A percentile compares a stretch with the other conserved stretches of the same genome.
These are phyloP conservation scores for Trypanosoma melophagium DNA, from an alignment of 208 protist genomes.

Conservation along the genomic window DNA sequence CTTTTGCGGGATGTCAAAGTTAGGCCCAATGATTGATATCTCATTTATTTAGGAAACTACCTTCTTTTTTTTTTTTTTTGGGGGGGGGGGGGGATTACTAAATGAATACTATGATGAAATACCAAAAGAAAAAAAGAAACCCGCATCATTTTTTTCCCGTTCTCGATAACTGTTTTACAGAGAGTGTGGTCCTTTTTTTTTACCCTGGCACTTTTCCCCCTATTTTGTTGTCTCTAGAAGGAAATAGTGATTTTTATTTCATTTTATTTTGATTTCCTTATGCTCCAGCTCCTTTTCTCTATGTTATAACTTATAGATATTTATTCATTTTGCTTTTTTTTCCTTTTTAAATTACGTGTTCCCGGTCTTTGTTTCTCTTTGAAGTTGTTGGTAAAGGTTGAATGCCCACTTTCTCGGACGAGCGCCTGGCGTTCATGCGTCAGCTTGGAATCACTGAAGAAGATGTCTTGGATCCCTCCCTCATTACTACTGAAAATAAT, in stretches of 20 bases:
- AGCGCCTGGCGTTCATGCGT: slow-evolving; percentile 75
- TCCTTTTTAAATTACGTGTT: not conserved
- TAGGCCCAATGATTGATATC: too few species aligned
- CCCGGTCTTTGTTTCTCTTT: slow-evolving; percentile 19
- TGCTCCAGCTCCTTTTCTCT: too few species aligned
- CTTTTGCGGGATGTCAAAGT: too few species aligned
- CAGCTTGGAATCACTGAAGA: slow-evolving; percentile 71
- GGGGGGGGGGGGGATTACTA: not conserved
- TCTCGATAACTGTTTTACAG: not conserved
- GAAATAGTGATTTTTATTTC: too few species aligned
- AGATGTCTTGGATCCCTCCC: slow-evolving; percentile 59
- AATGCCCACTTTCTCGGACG: slow-evolving; percentile 28
- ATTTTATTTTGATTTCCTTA: too few species aligned
- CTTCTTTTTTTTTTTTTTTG: slow-evolving; percentile 2
- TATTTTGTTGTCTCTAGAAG: too few species aligned
- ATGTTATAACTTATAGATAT: too few species aligned
- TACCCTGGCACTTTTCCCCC: too few species aligned
- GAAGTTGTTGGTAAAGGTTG: slow-evolving; percentile 12
- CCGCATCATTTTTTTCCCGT: not conserved
- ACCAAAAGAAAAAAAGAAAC: not conserved
- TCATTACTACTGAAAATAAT: not conserved
- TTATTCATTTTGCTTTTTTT: not conserved
- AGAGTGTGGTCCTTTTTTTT: too few species aligned
- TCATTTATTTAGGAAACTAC: not conserved
- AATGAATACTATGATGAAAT: not conserved